These are phyloP conservation scores for Aspergillus latus DNA, from an alignment of 2,329 filamentous ascomycete genomes.

Conservation along the genomic window DNA sequence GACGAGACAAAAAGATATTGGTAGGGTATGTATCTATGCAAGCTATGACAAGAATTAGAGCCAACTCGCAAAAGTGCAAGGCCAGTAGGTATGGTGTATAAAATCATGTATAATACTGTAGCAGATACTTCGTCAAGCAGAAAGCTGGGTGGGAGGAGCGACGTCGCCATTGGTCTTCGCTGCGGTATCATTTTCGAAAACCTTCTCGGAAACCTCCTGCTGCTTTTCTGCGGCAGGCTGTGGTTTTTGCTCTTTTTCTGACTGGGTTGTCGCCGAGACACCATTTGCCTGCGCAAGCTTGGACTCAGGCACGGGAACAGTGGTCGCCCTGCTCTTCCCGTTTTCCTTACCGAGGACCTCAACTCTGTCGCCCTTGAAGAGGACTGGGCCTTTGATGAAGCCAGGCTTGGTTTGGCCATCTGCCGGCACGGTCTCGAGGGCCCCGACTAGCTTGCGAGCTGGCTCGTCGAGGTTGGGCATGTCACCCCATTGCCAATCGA, in stretches of 20 bases:
- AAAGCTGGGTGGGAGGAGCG: neutral
- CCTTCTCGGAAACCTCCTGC: neutral
- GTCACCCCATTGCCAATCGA: conserved; percentile 79
- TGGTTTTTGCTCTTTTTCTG: neutral
- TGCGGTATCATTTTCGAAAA: neutral
- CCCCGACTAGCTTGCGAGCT: conserved; percentile 34
- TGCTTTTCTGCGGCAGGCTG: neutral
- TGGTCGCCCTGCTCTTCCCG: conserved; percentile 32
- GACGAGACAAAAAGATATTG: neutral
- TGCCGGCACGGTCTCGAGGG: conserved; percentile 29
- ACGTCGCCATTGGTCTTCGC: neutral
- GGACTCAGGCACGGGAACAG: conserved; percentile 25
- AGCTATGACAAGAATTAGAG: conserved; percentile 3
- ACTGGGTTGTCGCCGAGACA: neutral
- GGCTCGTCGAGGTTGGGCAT: conserved; percentile 67
- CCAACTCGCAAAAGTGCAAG: neutral
- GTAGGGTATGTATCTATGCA: conserved; percentile 7
- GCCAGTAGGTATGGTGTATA: neutral
- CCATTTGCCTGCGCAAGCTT: neutral
- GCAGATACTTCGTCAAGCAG: neutral
- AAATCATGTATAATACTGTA: neutral
- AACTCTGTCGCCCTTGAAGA: conserved; percentile 36
- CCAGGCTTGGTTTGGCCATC: conserved; percentile 28
- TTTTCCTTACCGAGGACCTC: conserved; percentile 36
- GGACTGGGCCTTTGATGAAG: conserved; percentile 37